phyloP scores from a whole-genome alignment of 2,329 filamentous ascomycete genomes.

The Hyphodiscus sp. region DNA sequence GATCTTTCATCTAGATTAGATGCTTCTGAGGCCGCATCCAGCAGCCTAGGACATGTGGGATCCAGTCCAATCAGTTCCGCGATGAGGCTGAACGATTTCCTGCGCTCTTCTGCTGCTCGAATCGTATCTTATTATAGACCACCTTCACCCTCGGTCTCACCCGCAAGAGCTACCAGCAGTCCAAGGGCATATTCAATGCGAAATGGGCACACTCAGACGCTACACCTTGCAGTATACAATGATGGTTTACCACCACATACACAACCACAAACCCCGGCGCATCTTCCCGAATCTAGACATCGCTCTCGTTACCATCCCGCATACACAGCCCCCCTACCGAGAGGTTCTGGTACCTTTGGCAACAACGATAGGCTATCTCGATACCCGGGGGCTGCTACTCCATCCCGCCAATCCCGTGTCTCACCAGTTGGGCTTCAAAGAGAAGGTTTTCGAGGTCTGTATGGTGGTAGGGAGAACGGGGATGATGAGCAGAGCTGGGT shows the following conservation, averaged over 20 bases:
- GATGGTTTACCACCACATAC: slow-evolving; percentile 37
- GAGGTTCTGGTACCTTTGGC: slow-evolving; percentile 3
- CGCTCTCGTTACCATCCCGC: slow-evolving; percentile 37
- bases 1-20: background rate
- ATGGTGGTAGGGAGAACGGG: slow-evolving; percentile 43
- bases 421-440: slow-evolving; percentile 36
- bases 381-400: background rate
- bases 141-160: slow-evolving; percentile 12
- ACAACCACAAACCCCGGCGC: slow-evolving; percentile 45
- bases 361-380: background rate
- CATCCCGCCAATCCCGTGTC: slow-evolving; percentile 17
- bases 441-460: slow-evolving; percentile 41
- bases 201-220: slow-evolving; percentile 16
- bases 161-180: background rate
- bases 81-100: slow-evolving; percentile 3
- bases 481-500: slow-evolving; percentile 33
- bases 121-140: slow-evolving; percentile 11
- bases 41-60: background rate
- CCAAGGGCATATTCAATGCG: slow-evolving; percentile 8
- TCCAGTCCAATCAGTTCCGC: background rate
- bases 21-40: background rate
- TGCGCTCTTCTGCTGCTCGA: slow-evolving; percentile 8
- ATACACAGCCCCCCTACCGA: slow-evolving; percentile 37
- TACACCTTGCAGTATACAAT: slow-evolving; percentile 38
- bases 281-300: slow-evolving; percentile 44